Evolutionary conservation across 805 yeast species (phyloP).

Genomic region (Zygosaccharomyces gambellarensis): DNA sequence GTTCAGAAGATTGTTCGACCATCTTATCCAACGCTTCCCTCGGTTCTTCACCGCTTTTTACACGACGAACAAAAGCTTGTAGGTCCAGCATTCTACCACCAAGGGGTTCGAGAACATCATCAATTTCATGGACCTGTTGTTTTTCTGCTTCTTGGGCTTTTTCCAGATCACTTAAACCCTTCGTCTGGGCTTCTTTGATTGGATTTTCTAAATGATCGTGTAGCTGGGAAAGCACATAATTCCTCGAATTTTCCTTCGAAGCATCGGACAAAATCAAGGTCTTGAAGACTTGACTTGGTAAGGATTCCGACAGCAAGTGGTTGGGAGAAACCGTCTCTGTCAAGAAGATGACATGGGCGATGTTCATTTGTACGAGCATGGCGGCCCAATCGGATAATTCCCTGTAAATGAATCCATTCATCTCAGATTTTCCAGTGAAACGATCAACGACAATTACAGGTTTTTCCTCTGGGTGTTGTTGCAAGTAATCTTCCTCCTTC

Average conservation of each 20-base stretch:
- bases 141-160: conserved; percentile 23
- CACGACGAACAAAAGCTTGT: conserved; percentile 83
- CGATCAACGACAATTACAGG: conserved; percentile 84
- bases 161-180: conserved; percentile 28
- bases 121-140: conserved; percentile 38
- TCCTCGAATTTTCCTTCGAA: conserved; percentile 58
- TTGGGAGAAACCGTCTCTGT: conserved; percentile 81
- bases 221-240: conserved; percentile 60
- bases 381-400: conserved; percentile 89
- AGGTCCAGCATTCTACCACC: conserved; percentile 96
- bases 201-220: conserved; percentile 17
- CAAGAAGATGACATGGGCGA: conserved; percentile 85
- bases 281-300: conserved; percentile 86
- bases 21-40: conserved; percentile 70
- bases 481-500: conserved; percentile 77
- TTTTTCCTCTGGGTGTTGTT: conserved; percentile 76
- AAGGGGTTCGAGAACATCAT: conserved; percentile 59
- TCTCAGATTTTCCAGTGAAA: conserved; percentile 54
- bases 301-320: conserved; percentile 59
- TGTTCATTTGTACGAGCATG: conserved; percentile 62
- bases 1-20: conserved; percentile 81
- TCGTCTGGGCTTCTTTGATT: conserved; percentile 12
- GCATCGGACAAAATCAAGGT: conserved; percentile 77
- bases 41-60: conserved; percentile 83
- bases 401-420: conserved; percentile 62